Evolutionary conservation across 345 rosid species (phyloP), one percentile per base, ranked within the genome.

Genomic region (Hypericum perforatum): DNA sequence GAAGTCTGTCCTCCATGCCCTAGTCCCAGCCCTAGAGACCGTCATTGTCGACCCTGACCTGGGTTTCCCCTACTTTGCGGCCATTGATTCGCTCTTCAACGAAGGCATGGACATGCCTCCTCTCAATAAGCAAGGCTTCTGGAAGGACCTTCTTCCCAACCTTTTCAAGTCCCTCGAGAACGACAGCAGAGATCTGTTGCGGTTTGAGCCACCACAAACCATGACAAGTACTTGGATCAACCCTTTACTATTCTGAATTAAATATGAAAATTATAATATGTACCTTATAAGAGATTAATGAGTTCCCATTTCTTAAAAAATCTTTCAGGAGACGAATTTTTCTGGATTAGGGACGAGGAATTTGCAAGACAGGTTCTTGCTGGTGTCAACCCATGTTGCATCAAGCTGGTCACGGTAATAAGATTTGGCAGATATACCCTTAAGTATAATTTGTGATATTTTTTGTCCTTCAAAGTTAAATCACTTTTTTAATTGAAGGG

Each of bases 341-440:
- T 84, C 63, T 85, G 97, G 97, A 47, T 79, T 6, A 65, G 77
- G 52, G 95, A 89, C 48, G 92, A 86, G 5, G 95, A 89, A 52
- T 89, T 86, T 12, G 79, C 73, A 41, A 78, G 95, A 6, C 86
- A 89, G 56, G 74, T 81, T 41, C 88, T 89, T 43, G 79, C 94
- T 36, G 94, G 97, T 42, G 76, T 89, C 37, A 89, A 89, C 36
- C 95, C 97, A 5, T 74, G 5, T 11, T 9, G 70, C 59, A 46
- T 89, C 32, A 60, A 74, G n/a, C 71, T 78, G 60, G 71, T 89
- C 53, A 62, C 63, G 63, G 95, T 89, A 80, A 22, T 22, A 22
- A 22, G 4, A 22, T 22, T 22, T 22, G 32, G 4, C 32, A 22
- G 32, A 22, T 22, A 22, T 22, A 22, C 32, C 32, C 2, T 22